Evolutionary conservation across 2,329 filamentous ascomycete species (phyloP), one percentile per base, ranked within the genome.

Genomic region (Cladosporium colombiae): DNA sequence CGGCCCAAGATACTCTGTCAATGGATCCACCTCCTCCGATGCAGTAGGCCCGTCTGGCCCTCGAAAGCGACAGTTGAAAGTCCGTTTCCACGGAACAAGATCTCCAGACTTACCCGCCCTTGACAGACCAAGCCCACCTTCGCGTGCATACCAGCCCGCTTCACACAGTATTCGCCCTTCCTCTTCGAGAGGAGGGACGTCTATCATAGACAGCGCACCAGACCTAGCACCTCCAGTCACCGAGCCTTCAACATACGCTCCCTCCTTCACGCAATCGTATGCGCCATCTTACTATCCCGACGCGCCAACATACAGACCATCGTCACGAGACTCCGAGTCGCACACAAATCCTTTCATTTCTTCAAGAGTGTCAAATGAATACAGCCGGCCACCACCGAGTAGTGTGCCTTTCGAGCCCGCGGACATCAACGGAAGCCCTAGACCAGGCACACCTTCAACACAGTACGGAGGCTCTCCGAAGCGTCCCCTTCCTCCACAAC

Each of bases 401-500:
- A 88, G 83, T 70, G 81, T 89, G 27, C 84, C 88, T 4, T 98
- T 95, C 78, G 95, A 98, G 78, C 92, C 93, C 0, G 85, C 89
- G 25, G 93, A 97, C 72, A 80, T 98, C 66, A 94, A 98, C 74
- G 95, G 95, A 58, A 93, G 88, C 68, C 93, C 95, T 7, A 83
- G 95, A 66, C 94, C 95, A 1, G 94, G 94, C 5, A 97, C 94
- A 0, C 93, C 94, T 1, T 93, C 93, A 0, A 94, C 92, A 2
- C 86, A 88, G 76, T 97, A 98, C 76, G 91, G 93, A 23, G 91
- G 93, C 3, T 96, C 92, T 74, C 92, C 93, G 13, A 87, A 92
- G 71, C 86, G 94, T 65, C 94, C 94, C 3, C 83, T 98, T 35
- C 95, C 95, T 2, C 92, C 93, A 0, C 92, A 93, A 33, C 95